Base-by-base conservation (phyloP, 768 basidiomycete species). In the Tricholoma saponaceum region DNA sequence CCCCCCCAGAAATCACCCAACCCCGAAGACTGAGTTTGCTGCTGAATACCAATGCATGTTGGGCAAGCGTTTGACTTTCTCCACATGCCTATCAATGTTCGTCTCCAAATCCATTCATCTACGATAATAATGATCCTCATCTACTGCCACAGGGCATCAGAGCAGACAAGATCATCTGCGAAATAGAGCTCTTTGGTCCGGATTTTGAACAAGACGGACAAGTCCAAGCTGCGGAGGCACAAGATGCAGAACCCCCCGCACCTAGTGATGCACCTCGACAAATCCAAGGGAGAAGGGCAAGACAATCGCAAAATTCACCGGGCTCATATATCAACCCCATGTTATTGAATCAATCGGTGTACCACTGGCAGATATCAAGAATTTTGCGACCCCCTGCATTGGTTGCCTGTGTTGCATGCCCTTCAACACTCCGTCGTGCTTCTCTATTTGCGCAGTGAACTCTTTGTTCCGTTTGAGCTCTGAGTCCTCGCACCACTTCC, bases 41-140 rank as follows among this genome's bases (percentile, higher is more conserved):
- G 90, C 96, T 33, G 97, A 97, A 25, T 98, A 91, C 73, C 87
- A 99, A 74, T 81, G 96, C 41, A 87, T 99, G 90, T 70, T 95
- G 61, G 96, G 97, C 53, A 97, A 97, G 76, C 82, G 91, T 14
- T 92, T 90, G 26, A 74, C 98, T 64, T 98, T 98, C 76, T 97
- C 97, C n/a, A 97, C 32, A 90, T 99, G 93, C 97, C 97, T 37
- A 99, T 99, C 80, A 98, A 98, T 84, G 96, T 92, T 60, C 58
- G 87, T 75, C 12, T 44, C 53, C 32, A n/a, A 7, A 4, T 28
- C 4, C 54, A 25, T 14, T 18, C 10, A 43, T 43, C 2, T 30
- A 35, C 18, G n/a, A n/a, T n/a, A n/a, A 22, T 49, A 54, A 14
- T 56, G 96, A 95, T 88, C 96, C 8, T 88, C 95, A 50, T 46